These are phyloP conservation scores for Stramenopiles sp. DNA, from an alignment of 352 stramenopile genomes.

Conservation along the genomic window DNA sequence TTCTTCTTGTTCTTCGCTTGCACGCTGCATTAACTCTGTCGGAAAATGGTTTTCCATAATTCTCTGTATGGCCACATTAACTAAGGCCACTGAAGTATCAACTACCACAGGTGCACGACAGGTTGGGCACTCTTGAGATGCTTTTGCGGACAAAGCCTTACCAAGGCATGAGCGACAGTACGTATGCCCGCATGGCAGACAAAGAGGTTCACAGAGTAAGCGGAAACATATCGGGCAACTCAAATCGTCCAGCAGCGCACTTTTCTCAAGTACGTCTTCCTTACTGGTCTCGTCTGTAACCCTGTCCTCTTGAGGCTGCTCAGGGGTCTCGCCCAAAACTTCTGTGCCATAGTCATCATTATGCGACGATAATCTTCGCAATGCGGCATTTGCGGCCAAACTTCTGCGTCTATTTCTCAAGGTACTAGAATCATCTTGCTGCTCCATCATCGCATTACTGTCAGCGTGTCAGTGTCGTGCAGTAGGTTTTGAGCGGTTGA, in stretches of 20 bases:
- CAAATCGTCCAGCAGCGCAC: not conserved
- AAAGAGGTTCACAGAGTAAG: not conserved
- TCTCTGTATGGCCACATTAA: not conserved
- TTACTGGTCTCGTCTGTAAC: not conserved
- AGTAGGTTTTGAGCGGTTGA: too few species aligned
- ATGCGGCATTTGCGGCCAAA: not conserved
- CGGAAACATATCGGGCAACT: not conserved
- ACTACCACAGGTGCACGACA: not conserved
- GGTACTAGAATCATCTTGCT: too few species aligned
- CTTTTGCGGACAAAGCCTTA: not conserved
- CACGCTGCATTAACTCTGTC: not conserved
- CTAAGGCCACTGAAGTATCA: not conserved
- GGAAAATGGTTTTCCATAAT: not conserved
- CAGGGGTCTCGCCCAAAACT: too few species aligned
- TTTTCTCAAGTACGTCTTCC: too few species aligned
- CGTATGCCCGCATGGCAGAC: not conserved
- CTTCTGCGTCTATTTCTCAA: not conserved
- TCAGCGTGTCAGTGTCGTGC: too few species aligned
- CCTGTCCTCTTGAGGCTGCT: not conserved
- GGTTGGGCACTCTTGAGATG: not conserved
- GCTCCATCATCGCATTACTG: too few species aligned
- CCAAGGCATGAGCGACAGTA: not conserved
- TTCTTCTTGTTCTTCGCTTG: not conserved
- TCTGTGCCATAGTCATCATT: not conserved
- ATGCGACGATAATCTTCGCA: not conserved